A percentile compares a stretch with the other conserved stretches of the same genome.
phyloP scores from a whole-genome alignment of 495 filamentous ascomycete species.

The Neurospora terricola region DNA sequence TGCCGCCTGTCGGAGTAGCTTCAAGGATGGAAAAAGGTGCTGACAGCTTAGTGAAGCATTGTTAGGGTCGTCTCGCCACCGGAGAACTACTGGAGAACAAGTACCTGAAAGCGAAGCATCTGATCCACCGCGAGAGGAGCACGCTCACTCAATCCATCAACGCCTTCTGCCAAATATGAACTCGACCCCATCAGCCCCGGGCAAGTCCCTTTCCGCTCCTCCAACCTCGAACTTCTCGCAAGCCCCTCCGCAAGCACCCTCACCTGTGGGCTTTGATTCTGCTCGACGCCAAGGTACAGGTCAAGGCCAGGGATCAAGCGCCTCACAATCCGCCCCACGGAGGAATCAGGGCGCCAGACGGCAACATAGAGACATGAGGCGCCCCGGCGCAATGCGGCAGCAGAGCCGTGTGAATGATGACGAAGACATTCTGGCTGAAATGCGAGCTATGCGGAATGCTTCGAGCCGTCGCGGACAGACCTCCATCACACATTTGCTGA shows the following conservation, averaged over 20 bases:
- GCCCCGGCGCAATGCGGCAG: constrained; percentile 21
- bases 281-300: constrained; percentile 52
- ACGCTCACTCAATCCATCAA: constrained; percentile 7
- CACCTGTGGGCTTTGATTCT: constrained; percentile 39
- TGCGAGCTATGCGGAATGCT: constrained; percentile 73
- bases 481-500: constrained; percentile 94
- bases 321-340: constrained; percentile 44
- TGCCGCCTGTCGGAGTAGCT: neutral
- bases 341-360: constrained; percentile 68
- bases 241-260: constrained; percentile 13
- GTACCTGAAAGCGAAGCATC: neutral
- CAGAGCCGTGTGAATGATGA: constrained; percentile 28
- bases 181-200: constrained; percentile 31
- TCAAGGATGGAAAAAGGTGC: neutral
- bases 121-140: constrained; percentile 2
- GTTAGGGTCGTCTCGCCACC: neutral
- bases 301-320: constrained; percentile 45
- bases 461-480: constrained; percentile 86
- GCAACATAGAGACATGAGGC: constrained; percentile 55
- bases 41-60: neutral
- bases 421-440: constrained; percentile 78
- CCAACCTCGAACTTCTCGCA: constrained; percentile 15
- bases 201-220: constrained; percentile 33
- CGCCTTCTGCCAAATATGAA: constrained; percentile 28
- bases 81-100: neutral